Percentiles rank a stretch among this genome's conserved stretches.
Conservation (phyloP, 2,329 filamentous ascomycete species). For the Monosporascus sp. region DNA sequence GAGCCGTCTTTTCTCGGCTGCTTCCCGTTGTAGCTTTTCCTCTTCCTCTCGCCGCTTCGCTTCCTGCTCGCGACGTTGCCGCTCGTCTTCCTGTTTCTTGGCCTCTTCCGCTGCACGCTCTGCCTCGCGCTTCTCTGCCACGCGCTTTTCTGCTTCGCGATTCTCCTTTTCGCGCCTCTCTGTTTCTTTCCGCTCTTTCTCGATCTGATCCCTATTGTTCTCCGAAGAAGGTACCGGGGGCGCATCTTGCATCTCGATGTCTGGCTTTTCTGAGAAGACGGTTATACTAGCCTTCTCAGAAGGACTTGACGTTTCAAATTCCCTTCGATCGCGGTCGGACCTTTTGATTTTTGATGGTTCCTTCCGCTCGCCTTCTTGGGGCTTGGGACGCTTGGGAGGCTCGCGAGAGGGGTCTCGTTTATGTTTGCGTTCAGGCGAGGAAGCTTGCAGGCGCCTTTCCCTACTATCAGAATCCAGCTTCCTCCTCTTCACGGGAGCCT, state of each 20-base stretch:
- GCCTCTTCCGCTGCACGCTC: slow-evolving; percentile 23
- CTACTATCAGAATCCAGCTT: slow-evolving; percentile 51
- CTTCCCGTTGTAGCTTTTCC: slow-evolving; percentile 22
- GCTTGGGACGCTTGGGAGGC: slow-evolving; percentile 26
- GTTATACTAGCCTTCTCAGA: slow-evolving; percentile 47
- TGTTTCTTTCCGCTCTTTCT: slow-evolving; percentile 32
- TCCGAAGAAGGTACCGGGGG: slow-evolving; percentile 20
- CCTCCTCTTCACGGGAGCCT: slow-evolving; percentile 50
- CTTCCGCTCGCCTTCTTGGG: slow-evolving; percentile 33
- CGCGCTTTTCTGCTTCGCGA: slow-evolving; percentile 26
- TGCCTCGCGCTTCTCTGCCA: slow-evolving; percentile 23
- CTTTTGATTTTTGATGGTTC: slow-evolving; percentile 33
- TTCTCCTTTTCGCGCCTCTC: slow-evolving; percentile 20
- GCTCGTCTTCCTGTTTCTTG: slow-evolving; percentile 30
- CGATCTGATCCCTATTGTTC: slow-evolving; percentile 25
- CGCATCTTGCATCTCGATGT: slow-evolving; percentile 52
- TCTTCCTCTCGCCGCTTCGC: slow-evolving; percentile 31
- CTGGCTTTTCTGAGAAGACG: slow-evolving; percentile 53
- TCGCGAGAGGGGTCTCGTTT: slow-evolving; percentile 41
- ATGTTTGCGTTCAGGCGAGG: slow-evolving; percentile 39
- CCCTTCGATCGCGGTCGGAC: slow-evolving; percentile 35
- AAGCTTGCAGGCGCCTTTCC: slow-evolving; percentile 43
- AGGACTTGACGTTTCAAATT: slow-evolving; percentile 34
- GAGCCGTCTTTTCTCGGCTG: slow-evolving; percentile 25
- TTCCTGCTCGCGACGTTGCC: slow-evolving; percentile 30